Base-by-base conservation (phyloP, 176 grass and related monocot genomes). In the Raddia guianensis region DNA sequence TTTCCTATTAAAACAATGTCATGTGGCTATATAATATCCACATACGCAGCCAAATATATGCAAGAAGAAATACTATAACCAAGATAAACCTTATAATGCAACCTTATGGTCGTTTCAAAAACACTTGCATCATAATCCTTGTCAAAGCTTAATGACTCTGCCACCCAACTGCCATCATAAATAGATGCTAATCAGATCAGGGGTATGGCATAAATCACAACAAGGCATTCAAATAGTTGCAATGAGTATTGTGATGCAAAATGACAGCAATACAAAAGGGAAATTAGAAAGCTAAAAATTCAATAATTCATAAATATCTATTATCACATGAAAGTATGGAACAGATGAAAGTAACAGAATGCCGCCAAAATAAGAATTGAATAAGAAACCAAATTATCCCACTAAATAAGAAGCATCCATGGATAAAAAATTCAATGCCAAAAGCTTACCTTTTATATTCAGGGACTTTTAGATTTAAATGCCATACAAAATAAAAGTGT, bases 31-130 rank as follows among this genome's bases (percentile, higher is more conserved):
- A 82, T 44, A 72, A 10, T 11, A 82, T 82, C 51, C 18, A 37
- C 46, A 12, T 40, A 78, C 15, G 8, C 47, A 86, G 68, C 16
- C 50, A 49, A 72, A 91, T 35, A 67, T 82, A 5, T 76, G 45
- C 74, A 62, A 82, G 65, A 16, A 68, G 42, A 68, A 89, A 85
- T 78, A 80, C 68, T 83, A 73, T 43, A 89, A 91, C 73, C 76
- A 91, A 83, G 63, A 74, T 96, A 91, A 96, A 99, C 91, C 93
- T 99, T 96, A 82, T 88, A 96, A 93, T 67, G 91, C 90, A 93
- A 99, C 93, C 93, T 99, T 99, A 96, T 99, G 87, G 93, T 99
- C 85, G 97, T 96, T 87, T 99, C 97, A 77, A 99, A 99, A 85
- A 99, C 93, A 88, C 97, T 99, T 19, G 89, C 93, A 20, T 91